Evolutionary conservation across 1,284 basidiomycete species (phyloP).

Genomic region (Apiotrichum gamsii): DNA sequence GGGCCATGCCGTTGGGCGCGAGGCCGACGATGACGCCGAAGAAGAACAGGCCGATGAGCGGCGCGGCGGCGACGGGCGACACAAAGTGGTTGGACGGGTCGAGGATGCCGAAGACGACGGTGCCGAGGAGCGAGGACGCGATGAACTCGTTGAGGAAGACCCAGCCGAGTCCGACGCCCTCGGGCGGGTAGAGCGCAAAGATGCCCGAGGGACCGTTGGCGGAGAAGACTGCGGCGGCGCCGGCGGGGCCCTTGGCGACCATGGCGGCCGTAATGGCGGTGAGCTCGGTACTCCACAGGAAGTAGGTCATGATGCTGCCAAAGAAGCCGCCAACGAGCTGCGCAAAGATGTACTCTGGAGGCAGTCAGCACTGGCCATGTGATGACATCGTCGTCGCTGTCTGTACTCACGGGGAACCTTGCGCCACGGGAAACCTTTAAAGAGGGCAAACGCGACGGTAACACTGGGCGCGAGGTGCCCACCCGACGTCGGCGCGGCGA

Average conservation of each 20-base stretch:
- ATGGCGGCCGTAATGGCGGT: not conserved
- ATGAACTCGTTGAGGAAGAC: conserved; percentile 15
- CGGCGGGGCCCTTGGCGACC: conserved; percentile 1
- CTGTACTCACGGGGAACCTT: conserved; percentile 26
- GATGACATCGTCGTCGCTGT: no score
- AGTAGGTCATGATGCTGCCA: conserved; percentile 3
- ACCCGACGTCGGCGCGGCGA: conserved; percentile 16
- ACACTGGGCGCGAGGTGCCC: conserved; percentile 26
- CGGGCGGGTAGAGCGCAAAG: conserved; percentile 5
- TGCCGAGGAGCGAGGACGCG: not conserved
- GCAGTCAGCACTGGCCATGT: no score
- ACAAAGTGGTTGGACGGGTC: conserved; percentile 18
- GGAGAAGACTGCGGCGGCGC: conserved; percentile 3
- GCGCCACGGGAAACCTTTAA: conserved; percentile 34
- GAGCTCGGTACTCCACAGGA: conserved; percentile 1
- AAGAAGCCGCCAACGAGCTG: conserved; percentile 30
- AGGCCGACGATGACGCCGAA: conserved; percentile 6
- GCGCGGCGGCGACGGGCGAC: not conserved
- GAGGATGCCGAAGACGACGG: conserved; percentile 10
- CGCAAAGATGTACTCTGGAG: conserved; percentile 23
- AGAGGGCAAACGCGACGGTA: conserved; percentile 23
- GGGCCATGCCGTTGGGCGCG: conserved; percentile 8
- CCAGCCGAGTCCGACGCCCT: conserved; percentile 1
- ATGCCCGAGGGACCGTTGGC: conserved; percentile 1
- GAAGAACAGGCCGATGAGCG: conserved; percentile 9